Conservation (phyloP, 768 basidiomycete species). For the Lactarius vividus region DNA sequence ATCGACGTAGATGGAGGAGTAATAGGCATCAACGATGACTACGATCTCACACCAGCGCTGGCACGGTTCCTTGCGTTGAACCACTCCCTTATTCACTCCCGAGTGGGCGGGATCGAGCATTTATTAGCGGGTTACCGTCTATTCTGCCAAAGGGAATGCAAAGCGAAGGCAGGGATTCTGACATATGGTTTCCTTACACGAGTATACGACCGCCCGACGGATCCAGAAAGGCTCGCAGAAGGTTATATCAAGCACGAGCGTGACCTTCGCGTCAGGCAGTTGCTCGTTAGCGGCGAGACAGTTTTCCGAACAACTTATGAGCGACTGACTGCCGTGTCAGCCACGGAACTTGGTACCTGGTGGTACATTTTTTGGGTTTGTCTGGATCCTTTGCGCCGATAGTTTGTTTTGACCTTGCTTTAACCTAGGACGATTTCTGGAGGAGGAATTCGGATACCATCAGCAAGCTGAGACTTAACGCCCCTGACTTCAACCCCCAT, state of each 20-base stretch:
- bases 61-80: conserved; percentile 64
- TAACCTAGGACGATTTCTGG: conserved; percentile 70
- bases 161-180: conserved; percentile 51
- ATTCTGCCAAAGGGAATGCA: conserved; percentile 47
- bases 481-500: conserved; percentile 65
- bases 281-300: conserved; percentile 46
- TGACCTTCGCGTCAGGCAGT: conserved; percentile 52
- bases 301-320: conserved; percentile 52
- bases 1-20: conserved; percentile 48
- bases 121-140: conserved; percentile 51
- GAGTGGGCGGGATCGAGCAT: conserved; percentile 45
- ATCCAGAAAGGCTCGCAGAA: conserved; percentile 43
- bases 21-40: conserved; percentile 66
- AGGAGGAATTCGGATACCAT: conserved; percentile 64
- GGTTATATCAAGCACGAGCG: conserved; percentile 48
- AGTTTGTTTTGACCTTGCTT: background rate
- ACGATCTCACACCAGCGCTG: conserved; percentile 57
- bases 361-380: conserved; percentile 81
- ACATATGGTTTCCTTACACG: conserved; percentile 60
- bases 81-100: conserved; percentile 45
- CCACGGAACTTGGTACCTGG: conserved; percentile 55
- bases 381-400: background rate
- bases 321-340: conserved; percentile 49
- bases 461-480: conserved; percentile 45
- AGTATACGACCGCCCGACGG: conserved; percentile 57